Base-by-base conservation (phyloP, 176 grass and related monocot species). In the Panicum miliaceum region DNA sequence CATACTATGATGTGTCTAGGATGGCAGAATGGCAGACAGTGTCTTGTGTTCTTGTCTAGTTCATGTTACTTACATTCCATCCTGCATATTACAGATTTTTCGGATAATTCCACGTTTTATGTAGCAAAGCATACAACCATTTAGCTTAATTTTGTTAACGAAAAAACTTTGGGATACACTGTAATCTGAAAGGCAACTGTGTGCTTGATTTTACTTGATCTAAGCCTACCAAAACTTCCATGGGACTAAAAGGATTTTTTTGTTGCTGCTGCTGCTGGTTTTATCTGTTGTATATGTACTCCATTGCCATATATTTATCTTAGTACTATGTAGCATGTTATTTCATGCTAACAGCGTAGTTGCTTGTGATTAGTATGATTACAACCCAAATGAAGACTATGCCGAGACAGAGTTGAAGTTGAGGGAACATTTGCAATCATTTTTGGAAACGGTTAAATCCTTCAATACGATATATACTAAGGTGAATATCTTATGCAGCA, bases 401-500 rank as follows among this genome's bases (percentile, higher is more conserved):
- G 84, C 91, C 0, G 93, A 99, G 85, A 95, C 91, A 78, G 96
- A 99, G 71, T 84, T 92, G 64, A 96, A 99, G 84, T 70, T 99
- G 82, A 96, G 96, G 86, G 90, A 84, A 72, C 89, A 99, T 89
- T 87, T 96, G 84, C 87, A 96, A 73, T 92, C 85, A 3, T 99
- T 99, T 85, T 84, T 99, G 22, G 93, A 99, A 90, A 96, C 96
- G 0, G 96, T 92, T 74, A 99, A 91, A 86, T 91, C 89, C 64
- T 99, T 99, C 85, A 99, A 92, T 73, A 90, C 89, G 64, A 99
- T 99, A 78, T 99, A 99, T 81, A 96, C 93, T 19, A 99, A 99
- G 91, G 96, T 94, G 68, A 77, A 43, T 56, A 62, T 79, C 11
- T 66, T 82, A 41, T 81, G 64, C 26, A 67, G 3, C 4, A 3